phyloP scores from a whole-genome alignment of 2,329 filamentous ascomycete genomes.

The Clonostachys chloroleuca region DNA sequence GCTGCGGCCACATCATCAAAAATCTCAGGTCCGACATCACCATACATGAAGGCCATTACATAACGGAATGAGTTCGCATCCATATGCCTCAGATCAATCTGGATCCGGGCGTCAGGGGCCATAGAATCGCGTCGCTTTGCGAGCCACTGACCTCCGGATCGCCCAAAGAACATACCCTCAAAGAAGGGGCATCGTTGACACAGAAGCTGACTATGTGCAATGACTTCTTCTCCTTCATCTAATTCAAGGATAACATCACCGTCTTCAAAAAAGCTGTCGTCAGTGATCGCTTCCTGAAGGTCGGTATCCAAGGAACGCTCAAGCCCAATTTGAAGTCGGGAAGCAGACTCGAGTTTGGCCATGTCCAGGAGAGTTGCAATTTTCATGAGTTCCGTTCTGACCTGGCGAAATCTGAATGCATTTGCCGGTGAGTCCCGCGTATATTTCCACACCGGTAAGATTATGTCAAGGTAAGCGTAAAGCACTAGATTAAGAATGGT shows the following conservation, averaged over 20 bases:
- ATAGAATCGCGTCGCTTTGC: slow-evolving; percentile 54
- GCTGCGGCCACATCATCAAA: slow-evolving; percentile 72
- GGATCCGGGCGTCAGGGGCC: slow-evolving; percentile 38
- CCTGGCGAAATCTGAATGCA: slow-evolving; percentile 71
- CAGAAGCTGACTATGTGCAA: slow-evolving; percentile 73
- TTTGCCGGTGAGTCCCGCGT: slow-evolving; percentile 60
- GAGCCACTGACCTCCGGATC: slow-evolving; percentile 82
- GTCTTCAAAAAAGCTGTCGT: slow-evolving; percentile 70
- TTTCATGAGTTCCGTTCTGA: slow-evolving; percentile 84
- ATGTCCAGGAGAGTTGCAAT: slow-evolving; percentile 70
- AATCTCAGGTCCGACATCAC: slow-evolving; percentile 73
- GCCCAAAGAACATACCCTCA: slow-evolving; percentile 82
- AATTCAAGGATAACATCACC: slow-evolving; percentile 78
- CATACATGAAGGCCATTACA: slow-evolving; percentile 78
- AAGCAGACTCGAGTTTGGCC: slow-evolving; percentile 68
- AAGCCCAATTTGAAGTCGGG: slow-evolving; percentile 67
- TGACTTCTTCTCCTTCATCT: slow-evolving; percentile 60
- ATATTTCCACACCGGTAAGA: slow-evolving; percentile 85
- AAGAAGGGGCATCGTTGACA: slow-evolving; percentile 92
- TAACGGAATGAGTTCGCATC: slow-evolving; percentile 68
- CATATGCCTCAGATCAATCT: slow-evolving; percentile 81
- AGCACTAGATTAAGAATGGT: slow-evolving; percentile 75
- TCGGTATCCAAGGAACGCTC: slow-evolving; percentile 63
- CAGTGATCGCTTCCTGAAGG: slow-evolving; percentile 63
- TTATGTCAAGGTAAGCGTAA: slow-evolving; percentile 74